These are phyloP conservation scores for Capsicum rhomboideum DNA, from an alignment of 257 asterid genomes.

Conservation along the genomic window DNA sequence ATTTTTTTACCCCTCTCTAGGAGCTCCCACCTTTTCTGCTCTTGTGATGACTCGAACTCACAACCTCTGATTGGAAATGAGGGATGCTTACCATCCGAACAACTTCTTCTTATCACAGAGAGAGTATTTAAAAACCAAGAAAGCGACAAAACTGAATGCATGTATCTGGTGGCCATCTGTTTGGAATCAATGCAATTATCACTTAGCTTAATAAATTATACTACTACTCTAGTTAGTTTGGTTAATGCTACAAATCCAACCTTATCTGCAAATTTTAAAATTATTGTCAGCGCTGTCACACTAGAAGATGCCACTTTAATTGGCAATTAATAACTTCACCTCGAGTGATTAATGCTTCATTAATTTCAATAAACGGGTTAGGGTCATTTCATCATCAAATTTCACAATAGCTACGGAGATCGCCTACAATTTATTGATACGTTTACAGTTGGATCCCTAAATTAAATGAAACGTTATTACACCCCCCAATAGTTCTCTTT, in stretches of 20 bases:
- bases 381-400: background rate
- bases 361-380: background rate
- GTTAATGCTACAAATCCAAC: background rate
- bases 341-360: background rate
- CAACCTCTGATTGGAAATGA: too few species aligned
- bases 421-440: background rate
- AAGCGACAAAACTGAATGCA: constrained; percentile 11
- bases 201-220: background rate
- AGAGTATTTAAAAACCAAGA: too few species aligned
- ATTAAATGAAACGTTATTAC: background rate
- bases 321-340: background rate
- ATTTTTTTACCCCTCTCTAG: too few species aligned
- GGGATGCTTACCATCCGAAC: too few species aligned
- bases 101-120: too few species aligned
- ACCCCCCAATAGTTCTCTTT: too few species aligned
- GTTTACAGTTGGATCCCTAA: background rate
- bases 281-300: background rate
- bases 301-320: background rate
- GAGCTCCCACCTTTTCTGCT: too few species aligned
- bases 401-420: background rate
- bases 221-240: background rate
- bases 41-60: too few species aligned
- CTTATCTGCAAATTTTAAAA: background rate
- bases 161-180: constrained; percentile 2
- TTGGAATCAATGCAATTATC: constrained; percentile 4